Evolutionary conservation across 345 rosid genomes (phyloP).

Genomic region (Reutealis trisperma): DNA sequence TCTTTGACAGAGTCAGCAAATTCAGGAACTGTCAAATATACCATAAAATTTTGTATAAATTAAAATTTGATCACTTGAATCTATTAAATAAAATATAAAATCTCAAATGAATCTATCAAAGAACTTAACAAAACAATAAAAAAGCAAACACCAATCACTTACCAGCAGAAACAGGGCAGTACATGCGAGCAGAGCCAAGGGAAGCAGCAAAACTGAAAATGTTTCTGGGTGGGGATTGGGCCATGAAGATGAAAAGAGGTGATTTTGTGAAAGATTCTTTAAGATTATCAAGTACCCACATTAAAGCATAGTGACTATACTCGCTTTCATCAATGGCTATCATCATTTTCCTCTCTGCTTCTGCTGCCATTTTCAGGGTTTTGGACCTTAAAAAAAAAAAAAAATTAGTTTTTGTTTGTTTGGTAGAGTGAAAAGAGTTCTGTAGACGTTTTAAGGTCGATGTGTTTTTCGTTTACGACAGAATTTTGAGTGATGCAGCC

Average conservation of each 20-base stretch:
- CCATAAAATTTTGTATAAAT: neutral
- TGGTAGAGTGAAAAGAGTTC: neutral
- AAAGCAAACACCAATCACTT: neutral
- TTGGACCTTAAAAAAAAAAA: neutral
- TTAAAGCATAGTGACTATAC: slow-evolving; percentile 16
- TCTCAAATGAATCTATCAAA: neutral
- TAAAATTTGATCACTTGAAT: too few species aligned
- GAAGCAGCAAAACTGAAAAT: slow-evolving; percentile 5
- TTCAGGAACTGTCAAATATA: neutral
- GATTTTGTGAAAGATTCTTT: slow-evolving; percentile 1
- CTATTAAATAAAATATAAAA: too few species aligned
- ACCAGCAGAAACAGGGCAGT: slow-evolving; percentile 39
- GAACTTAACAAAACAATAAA: neutral
- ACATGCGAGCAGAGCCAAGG: slow-evolving; percentile 34
- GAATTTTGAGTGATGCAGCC: too few species aligned
- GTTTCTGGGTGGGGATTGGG: slow-evolving; percentile 7
- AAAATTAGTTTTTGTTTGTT: neutral
- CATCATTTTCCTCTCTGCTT: slow-evolving; percentile 33
- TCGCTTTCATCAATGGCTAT: slow-evolving; percentile 22
- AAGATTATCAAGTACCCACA: slow-evolving; percentile 21
- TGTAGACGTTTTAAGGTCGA: neutral
- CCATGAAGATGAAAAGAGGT: slow-evolving; percentile 16
- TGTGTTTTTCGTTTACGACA: neutral
- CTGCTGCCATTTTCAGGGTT: slow-evolving; percentile 17
- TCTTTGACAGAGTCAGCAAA: slow-evolving; percentile 1